Evolutionary conservation across 139 green algal genomes (phyloP).

Genomic region (Chlamydomonas eustigma): DNA sequence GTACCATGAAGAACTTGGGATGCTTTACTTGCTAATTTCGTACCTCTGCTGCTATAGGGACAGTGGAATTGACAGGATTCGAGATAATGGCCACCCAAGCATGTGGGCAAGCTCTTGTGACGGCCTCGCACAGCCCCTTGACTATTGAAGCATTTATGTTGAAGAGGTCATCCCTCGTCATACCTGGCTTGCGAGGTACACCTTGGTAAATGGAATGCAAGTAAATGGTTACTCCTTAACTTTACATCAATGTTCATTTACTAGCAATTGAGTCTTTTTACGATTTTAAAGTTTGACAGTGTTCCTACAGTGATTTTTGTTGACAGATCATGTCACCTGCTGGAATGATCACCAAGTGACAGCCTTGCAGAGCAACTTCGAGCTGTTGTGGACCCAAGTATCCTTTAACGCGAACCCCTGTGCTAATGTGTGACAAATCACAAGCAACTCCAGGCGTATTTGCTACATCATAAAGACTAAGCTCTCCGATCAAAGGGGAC

Average conservation of each 20-base stretch:
- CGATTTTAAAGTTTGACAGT: no score
- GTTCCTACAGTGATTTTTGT: no score
- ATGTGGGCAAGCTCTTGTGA: conserved; percentile 71
- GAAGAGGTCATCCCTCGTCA: conserved; percentile 99
- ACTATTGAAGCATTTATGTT: conserved; percentile 99
- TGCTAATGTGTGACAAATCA: conserved; percentile 94
- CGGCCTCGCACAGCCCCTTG: conserved; percentile 69
- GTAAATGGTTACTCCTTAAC: no score
- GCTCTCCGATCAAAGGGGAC: conserved; percentile 50
- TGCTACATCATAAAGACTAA: conserved; percentile 92
- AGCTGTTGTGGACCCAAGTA: conserved; percentile 82
- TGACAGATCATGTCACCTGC: conserved; percentile 53
- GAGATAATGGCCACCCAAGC: conserved; percentile 85
- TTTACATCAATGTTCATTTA: no score
- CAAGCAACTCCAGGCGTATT: conserved; percentile 83
- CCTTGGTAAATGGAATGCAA: conserved; percentile 48
- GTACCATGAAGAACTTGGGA: no score
- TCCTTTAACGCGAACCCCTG: conserved; percentile 60
- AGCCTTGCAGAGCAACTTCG: conserved; percentile 67
- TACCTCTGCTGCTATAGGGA: conserved; percentile 90
- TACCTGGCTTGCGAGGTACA: conserved; percentile 95
- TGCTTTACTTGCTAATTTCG: no score
- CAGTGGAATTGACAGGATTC: conserved; percentile 98
- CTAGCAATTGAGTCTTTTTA: no score
- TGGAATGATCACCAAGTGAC: conserved; percentile 94